These are phyloP conservation scores for Hysterium pulicare DNA, from an alignment of 2,329 filamentous ascomycete species.

Conservation along the genomic window DNA sequence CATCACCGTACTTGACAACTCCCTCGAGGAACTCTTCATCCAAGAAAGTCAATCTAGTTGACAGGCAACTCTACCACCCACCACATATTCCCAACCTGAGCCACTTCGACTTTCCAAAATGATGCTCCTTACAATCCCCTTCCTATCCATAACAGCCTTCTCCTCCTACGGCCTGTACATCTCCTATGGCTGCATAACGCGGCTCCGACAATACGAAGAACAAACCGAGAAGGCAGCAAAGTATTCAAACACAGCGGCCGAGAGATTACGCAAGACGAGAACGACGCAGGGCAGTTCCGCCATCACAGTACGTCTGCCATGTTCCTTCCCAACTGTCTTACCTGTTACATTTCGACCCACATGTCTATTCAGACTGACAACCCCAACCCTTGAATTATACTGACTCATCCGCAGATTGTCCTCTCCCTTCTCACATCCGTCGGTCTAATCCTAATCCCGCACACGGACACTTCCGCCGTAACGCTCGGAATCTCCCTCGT, in stretches of 20 bases:
- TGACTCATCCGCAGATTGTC: too few relatives aligned
- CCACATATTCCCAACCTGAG: too few relatives aligned
- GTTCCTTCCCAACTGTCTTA: not conserved
- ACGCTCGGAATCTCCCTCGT: constrained; percentile 9
- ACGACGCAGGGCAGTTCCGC: constrained; percentile 34
- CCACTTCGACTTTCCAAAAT: too few relatives aligned
- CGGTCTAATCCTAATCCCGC: constrained; percentile 14
- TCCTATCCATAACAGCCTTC: constrained; percentile 18
- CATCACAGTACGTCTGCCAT: constrained; percentile 22
- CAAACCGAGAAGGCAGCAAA: constrained; percentile 35
- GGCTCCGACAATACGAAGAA: constrained; percentile 34
- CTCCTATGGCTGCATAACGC: constrained; percentile 34
- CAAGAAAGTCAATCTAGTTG: too few relatives aligned
- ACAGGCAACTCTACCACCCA: too few relatives aligned
- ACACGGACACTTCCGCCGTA: constrained; percentile 1
- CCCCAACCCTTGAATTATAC: too few relatives aligned
- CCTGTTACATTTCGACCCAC: too few relatives aligned
- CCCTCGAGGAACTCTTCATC: too few relatives aligned
- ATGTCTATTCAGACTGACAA: too few relatives aligned
- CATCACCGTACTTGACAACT: too few relatives aligned
- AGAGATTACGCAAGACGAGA: constrained; percentile 32
- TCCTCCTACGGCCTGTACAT: constrained; percentile 31
- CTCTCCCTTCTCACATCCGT: constrained; percentile 21
- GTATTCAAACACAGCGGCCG: constrained; percentile 30
- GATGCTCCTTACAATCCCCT: constrained; percentile 4